These are phyloP conservation scores for Hyphopichia homilentoma DNA, from an alignment of 805 yeast genomes.

Conservation along the genomic window DNA sequence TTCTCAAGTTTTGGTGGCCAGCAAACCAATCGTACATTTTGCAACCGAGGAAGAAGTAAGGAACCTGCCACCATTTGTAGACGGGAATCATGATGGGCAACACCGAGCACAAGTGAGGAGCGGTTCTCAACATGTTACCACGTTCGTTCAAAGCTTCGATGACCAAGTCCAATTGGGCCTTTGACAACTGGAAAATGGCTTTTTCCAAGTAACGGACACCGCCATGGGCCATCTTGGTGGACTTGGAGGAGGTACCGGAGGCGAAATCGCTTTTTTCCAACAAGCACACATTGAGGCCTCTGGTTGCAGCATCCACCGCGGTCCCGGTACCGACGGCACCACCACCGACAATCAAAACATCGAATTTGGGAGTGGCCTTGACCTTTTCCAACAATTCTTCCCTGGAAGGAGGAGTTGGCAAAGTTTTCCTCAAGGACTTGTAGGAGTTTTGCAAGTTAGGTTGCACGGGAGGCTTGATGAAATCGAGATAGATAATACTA, in stretches of 20 bases:
- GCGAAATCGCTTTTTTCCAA: constrained; percentile 90
- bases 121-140: constrained; percentile 79
- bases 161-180: constrained; percentile 83
- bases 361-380: constrained; percentile 50
- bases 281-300: constrained; percentile 86
- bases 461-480: constrained; percentile 29
- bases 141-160: constrained; percentile 88
- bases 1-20: constrained; percentile 78
- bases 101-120: constrained; percentile 84
- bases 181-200: constrained; percentile 88
- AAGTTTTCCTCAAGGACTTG: constrained; percentile 42
- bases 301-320: constrained; percentile 84
- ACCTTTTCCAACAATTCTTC: constrained; percentile 47
- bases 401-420: constrained; percentile 55
- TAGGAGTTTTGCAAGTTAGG: constrained; percentile 24
- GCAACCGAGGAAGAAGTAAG: constrained; percentile 89
- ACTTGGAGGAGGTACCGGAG: constrained; percentile 87
- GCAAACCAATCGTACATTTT: constrained; percentile 91
- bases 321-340: constrained; percentile 96
- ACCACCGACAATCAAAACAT: constrained; percentile 88
- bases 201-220: constrained; percentile 95
- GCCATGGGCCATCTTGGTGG: constrained; percentile 96
- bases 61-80: constrained; percentile 92
- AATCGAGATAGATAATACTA: constrained; percentile 37
- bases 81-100: constrained; percentile 96